Conservation (phyloP, 169 alveolate genomes). For the Cyclospora cayetanensis region DNA sequence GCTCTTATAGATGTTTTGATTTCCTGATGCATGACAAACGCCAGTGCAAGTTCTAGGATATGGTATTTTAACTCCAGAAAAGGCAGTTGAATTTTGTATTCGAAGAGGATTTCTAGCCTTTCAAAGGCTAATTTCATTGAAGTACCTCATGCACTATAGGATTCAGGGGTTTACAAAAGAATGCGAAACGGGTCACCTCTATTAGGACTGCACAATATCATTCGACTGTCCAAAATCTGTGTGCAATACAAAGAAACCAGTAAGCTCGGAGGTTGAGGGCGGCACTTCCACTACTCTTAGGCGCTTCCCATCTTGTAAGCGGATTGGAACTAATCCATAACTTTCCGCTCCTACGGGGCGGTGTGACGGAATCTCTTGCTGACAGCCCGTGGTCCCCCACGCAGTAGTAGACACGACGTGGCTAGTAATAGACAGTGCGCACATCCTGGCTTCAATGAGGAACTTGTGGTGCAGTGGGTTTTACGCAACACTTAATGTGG, state of each 20-base stretch:
- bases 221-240: slow-evolving; percentile 52
- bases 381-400: too few relatives aligned
- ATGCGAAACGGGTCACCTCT: slow-evolving; percentile 35
- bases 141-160: too few relatives aligned
- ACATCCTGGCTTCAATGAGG: slow-evolving; percentile 15
- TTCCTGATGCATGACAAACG: too few relatives aligned
- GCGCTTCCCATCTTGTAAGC: not conserved
- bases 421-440: slow-evolving; percentile 16
- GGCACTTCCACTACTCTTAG: not conserved
- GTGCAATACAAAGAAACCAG: slow-evolving; percentile 3
- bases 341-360: not conserved
- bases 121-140: too few relatives aligned
- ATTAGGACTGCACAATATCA: not conserved
- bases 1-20: too few relatives aligned
- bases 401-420: slow-evolving; percentile 49
- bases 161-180: not conserved
- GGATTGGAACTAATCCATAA: not conserved
- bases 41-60: too few relatives aligned
- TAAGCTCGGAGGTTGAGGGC: not conserved
- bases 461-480: slow-evolving; percentile 47
- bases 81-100: too few relatives aligned
- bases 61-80: too few relatives aligned
- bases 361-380: not conserved
- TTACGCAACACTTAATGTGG: slow-evolving; percentile 7
- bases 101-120: too few relatives aligned